A percentile compares a stretch with the other conserved stretches of the same genome.
phyloP scores from a whole-genome alignment of 1,139 yeast genomes.

The Yamadazyma triangularis region DNA sequence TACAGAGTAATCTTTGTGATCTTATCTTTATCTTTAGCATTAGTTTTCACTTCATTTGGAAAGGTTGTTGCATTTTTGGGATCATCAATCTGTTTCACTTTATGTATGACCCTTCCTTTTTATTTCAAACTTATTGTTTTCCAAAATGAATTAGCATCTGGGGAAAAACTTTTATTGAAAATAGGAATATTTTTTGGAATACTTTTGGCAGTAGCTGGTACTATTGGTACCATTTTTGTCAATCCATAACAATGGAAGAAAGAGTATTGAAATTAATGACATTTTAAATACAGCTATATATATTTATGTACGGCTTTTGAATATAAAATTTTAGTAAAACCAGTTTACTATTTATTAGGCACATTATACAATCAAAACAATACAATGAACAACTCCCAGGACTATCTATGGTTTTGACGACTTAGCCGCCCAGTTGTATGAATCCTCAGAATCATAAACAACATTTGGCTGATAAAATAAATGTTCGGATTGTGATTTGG shows the following conservation, averaged over 20 bases:
- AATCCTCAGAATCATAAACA: slow-evolving; percentile 20
- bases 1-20: slow-evolving; percentile 14
- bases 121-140: slow-evolving; percentile 63
- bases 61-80: slow-evolving; percentile 81
- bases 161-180: slow-evolving; percentile 37
- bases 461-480: slow-evolving; percentile 54
- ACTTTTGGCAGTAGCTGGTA: slow-evolving; percentile 49
- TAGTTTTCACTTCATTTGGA: slow-evolving; percentile 59
- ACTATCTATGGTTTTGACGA: no score
- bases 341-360: background rate
- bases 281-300: slow-evolving; percentile 2
- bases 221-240: slow-evolving; percentile 18
- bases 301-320: slow-evolving; percentile 3
- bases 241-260: background rate
- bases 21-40: slow-evolving; percentile 49
- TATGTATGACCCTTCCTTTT: slow-evolving; percentile 76
- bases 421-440: no score
- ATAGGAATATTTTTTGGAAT: slow-evolving; percentile 44
- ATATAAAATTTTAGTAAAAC: slow-evolving; percentile 1
- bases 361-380: no score
- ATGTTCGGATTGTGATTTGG: slow-evolving; percentile 62
- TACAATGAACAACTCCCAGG: no score
- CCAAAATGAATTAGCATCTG: slow-evolving; percentile 35
- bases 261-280: no score
- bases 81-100: slow-evolving; percentile 72